phyloP scores from a whole-genome alignment of 1,284 basidiomycete species.

The Microstroma glucosiphilum region DNA sequence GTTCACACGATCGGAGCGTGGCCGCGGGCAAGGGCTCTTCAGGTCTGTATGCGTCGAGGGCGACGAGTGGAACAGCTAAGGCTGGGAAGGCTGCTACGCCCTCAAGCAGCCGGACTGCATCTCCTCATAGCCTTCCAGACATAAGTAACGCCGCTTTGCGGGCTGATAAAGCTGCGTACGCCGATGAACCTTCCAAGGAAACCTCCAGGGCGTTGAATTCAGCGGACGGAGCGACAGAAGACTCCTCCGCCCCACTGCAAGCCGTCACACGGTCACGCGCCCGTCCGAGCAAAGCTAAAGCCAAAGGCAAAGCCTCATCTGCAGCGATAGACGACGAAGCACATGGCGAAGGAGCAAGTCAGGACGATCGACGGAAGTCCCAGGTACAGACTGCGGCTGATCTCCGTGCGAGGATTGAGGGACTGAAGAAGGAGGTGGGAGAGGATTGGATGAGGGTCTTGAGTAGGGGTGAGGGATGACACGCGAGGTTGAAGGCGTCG shows the following conservation, averaged over 20 bases:
- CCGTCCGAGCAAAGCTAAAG: background rate
- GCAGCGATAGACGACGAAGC: no score
- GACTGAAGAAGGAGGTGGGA: constrained; percentile 39
- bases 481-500: no score
- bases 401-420: constrained; percentile 35
- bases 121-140: background rate
- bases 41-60: background rate
- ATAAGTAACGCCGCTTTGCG: background rate
- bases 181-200: no score
- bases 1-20: no score
- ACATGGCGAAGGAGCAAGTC: background rate
- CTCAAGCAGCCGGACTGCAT: background rate
- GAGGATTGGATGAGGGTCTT: constrained; percentile 46
- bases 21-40: background rate
- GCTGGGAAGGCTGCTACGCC: background rate
- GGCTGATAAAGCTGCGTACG: background rate
- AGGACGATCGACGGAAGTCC: background rate
- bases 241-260: background rate
- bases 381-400: background rate
- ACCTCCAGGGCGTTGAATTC: no score
- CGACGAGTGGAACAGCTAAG: background rate
- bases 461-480: constrained; percentile 13
- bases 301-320: background rate
- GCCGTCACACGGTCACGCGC: background rate
- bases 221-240: no score